These are phyloP conservation scores for Scedosporium dehoogii DNA, from an alignment of 2,329 filamentous ascomycete genomes.

Conservation along the genomic window DNA sequence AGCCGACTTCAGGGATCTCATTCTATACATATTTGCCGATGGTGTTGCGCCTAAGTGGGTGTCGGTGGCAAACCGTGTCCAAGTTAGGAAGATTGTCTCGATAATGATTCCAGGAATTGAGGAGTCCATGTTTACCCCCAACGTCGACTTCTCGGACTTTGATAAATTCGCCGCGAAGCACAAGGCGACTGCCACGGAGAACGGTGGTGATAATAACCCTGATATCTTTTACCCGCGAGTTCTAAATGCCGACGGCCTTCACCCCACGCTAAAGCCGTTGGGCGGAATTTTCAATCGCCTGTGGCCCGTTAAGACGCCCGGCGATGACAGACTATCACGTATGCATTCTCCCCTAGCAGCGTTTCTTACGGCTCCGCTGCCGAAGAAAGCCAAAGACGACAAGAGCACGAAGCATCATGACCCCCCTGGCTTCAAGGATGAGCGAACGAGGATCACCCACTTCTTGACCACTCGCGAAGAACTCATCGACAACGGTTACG, in stretches of 20 bases:
- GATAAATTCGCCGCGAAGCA: slow-evolving; percentile 18
- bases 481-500: slow-evolving; percentile 73
- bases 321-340: slow-evolving; percentile 69
- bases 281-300: slow-evolving; percentile 77
- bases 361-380: slow-evolving; percentile 66
- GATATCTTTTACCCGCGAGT: slow-evolving; percentile 51
- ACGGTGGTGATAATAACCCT: slow-evolving; percentile 31
- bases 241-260: slow-evolving; percentile 40
- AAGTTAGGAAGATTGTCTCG: slow-evolving; percentile 70
- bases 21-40: slow-evolving; percentile 59
- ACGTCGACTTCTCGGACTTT: slow-evolving; percentile 38
- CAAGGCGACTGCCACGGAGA: slow-evolving; percentile 20
- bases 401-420: slow-evolving; percentile 45
- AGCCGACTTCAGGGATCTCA: slow-evolving; percentile 51
- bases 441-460: slow-evolving; percentile 71
- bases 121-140: slow-evolving; percentile 66
- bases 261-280: slow-evolving; percentile 52
- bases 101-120: slow-evolving; percentile 91
- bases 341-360: slow-evolving; percentile 82
- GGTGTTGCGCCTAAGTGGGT: slow-evolving; percentile 57
- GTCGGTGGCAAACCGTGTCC: slow-evolving; percentile 48
- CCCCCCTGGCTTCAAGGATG: slow-evolving; percentile 58
- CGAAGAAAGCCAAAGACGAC: slow-evolving; percentile 61
- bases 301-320: slow-evolving; percentile 82
- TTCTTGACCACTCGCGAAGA: slow-evolving; percentile 66